Base-by-base conservation (phyloP, 768 basidiomycete species). In the Lactifluus echinatus region DNA sequence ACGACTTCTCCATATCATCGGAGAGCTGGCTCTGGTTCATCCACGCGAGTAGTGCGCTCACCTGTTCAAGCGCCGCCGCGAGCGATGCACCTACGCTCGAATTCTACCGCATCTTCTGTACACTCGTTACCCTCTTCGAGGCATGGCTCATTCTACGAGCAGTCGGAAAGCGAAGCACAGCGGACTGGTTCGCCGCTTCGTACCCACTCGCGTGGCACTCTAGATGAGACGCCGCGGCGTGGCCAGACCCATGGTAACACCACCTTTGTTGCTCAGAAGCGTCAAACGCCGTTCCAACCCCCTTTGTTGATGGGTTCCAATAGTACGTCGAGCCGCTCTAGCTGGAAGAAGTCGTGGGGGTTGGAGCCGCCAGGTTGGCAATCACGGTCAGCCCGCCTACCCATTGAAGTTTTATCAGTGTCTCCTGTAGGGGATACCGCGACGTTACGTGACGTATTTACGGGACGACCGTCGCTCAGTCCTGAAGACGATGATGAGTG, bases 281-380 rank as follows among this genome's bases (percentile, higher is more conserved):
- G 86, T 24, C 74, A 80, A 60, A 87, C 84, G 2, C 84, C 88
- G 1, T 89, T 89, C 67, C 55, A 55, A 37, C 72, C 74, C 63
- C 83, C 83, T 11, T 56, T 56, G 11, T 71, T 71, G 4, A 74
- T 75, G 59, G 64, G 69, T 17, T 74, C 72, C 53, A 71, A 72
- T 31, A 70, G 67, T 37, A 74, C 76, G 3, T 66, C 82, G 49
- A 81, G 85, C 31, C 80, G 83, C 29, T 83, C 85, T 21, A 86
- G 86, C 67, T 93, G 90, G 90, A 91, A 89, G 75, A 90, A 89
- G 69, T 81, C 85, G 7, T 93, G 90, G 90, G 90, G 90, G 0
- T 72, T 84, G 28, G 88, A 92, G 64, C 90, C 89, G 6, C 88
- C 89, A 21, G 89, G 89, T 17, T 91, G 89, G 88, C 84, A 87